Conservation (phyloP, 2,329 filamentous ascomycete genomes). For the Herpotrichia juniperi region DNA sequence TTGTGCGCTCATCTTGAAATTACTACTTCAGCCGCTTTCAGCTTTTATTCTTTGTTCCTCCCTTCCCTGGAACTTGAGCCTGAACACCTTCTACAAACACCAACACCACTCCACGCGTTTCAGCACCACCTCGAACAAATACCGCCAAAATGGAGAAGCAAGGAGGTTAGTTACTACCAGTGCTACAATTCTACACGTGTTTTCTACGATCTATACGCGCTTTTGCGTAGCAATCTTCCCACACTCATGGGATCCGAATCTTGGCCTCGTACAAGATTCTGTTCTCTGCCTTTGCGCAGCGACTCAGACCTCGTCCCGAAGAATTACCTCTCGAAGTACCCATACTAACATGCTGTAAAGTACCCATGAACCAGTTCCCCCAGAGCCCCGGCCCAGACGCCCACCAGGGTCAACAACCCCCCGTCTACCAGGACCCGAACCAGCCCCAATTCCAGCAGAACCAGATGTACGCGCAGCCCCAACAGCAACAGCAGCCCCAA, state of each 20-base stretch:
- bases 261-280: neutral
- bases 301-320: neutral
- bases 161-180: conserved; percentile 32
- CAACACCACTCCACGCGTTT: conserved; percentile 9
- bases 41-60: conserved; percentile 11
- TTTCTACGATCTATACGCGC: neutral
- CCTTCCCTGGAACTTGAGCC: neutral
- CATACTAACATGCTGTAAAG: conserved; percentile 26
- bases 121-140: neutral
- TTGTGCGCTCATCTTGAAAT: neutral
- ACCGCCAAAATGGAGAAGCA: conserved; percentile 41
- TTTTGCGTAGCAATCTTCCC: neutral
- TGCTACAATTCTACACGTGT: neutral
- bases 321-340: too few relatives aligned
- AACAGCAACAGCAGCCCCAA: conserved; percentile 23
- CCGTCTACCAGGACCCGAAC: conserved; percentile 43
- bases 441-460: conserved; percentile 23
- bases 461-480: conserved; percentile 25
- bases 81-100: conserved; percentile 3
- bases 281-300: neutral
- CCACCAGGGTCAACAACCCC: conserved; percentile 33
- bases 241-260: neutral
- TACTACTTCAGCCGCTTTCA: conserved; percentile 13
- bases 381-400: conserved; percentile 41
- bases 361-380: conserved; percentile 47